Evolutionary conservation across 306 rosid species (phyloP), one percentile per base, ranked within the genome.

Genomic region (Prunus dulcis): DNA sequence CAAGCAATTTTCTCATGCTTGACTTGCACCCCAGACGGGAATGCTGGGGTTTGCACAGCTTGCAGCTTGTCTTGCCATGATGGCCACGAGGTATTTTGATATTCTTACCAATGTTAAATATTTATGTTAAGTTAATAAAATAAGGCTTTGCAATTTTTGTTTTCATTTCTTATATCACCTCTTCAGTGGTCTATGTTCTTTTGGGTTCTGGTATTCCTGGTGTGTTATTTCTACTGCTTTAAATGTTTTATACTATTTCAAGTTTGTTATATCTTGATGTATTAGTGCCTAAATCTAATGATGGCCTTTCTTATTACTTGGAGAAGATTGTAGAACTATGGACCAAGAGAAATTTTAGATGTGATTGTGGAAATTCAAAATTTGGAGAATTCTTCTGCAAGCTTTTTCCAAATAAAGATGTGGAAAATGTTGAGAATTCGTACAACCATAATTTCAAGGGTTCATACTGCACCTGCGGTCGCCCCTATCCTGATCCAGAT

Each of bases 31-130:
- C 98, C 98, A 6, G 96, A 87, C 28, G 99, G 99, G 63, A 92
- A 92, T 84, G 96, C 97, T 83, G 99, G 99, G 83, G 98, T 96
- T 74, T 96, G 99, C 87, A 91, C 97, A n/a, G 99, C 99, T 69
- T 96, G 99, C 86, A 89, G 97, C 75, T 84, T 96, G 88, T 89
- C 98, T 77, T 96, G 99, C 85, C 99, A 96, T 67, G 99, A 96
- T 75, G 99, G 98, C 69, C 99, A 96, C 9, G 96, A 96, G 97
- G 99, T 96, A 84, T 49, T 9, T 73, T 61, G 19, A 73, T 60
- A 27, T 45, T 27, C 66, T 72, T 57, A 56, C 46, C 55, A 3
- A 13, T 34, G 49, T 19, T 4, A 17, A 14, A 41, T 2, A 34
- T 64, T 38, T 34, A 28, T 63, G 11, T 32, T 7, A 63, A 63